A percentile compares a stretch with the other conserved stretches of the same genome.
Conservation (phyloP, 805 yeast genomes). For the Suhomyces emberorum region DNA sequence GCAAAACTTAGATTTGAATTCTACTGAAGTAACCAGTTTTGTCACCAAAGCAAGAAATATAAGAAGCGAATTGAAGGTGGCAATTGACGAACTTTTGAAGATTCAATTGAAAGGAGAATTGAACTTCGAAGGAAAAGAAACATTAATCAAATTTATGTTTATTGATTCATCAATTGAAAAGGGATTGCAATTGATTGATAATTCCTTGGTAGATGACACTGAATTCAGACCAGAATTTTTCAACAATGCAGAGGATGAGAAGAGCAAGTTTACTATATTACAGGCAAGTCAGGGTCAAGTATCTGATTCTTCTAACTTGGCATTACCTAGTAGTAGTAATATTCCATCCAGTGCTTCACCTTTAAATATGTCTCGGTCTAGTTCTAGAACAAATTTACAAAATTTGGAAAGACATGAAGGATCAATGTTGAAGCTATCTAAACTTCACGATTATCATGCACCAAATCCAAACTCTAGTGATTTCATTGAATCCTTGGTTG, state of each 20-base stretch:
- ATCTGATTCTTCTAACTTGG: not conserved
- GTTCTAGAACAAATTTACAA: constrained; percentile 31
- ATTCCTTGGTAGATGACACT: constrained; percentile 20
- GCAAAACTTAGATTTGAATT: constrained; percentile 28
- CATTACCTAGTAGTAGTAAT: not conserved
- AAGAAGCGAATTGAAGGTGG: constrained; percentile 26
- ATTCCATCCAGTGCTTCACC: constrained; percentile 11
- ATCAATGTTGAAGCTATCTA: constrained; percentile 34
- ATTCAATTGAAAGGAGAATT: constrained; percentile 55
- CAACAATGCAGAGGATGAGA: constrained; percentile 2
- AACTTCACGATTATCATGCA: constrained; percentile 21
- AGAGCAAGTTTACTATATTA: not conserved
- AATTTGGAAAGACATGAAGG: constrained; percentile 42
- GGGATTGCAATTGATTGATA: constrained; percentile 43
- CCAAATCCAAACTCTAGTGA: constrained; percentile 2
- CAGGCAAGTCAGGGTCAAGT: not conserved
- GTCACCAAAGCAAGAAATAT: constrained; percentile 25
- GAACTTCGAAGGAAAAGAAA: constrained; percentile 70
- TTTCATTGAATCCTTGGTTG: constrained; percentile 11
- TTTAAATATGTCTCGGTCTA: constrained; percentile 14
- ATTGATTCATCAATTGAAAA: constrained; percentile 68
- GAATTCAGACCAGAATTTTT: not conserved
- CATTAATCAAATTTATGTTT: constrained; percentile 62
- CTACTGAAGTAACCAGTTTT: constrained; percentile 29
- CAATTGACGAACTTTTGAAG: constrained; percentile 51